Conservation (phyloP, 2,329 filamentous ascomycete species). For the Septoria petroselini region DNA sequence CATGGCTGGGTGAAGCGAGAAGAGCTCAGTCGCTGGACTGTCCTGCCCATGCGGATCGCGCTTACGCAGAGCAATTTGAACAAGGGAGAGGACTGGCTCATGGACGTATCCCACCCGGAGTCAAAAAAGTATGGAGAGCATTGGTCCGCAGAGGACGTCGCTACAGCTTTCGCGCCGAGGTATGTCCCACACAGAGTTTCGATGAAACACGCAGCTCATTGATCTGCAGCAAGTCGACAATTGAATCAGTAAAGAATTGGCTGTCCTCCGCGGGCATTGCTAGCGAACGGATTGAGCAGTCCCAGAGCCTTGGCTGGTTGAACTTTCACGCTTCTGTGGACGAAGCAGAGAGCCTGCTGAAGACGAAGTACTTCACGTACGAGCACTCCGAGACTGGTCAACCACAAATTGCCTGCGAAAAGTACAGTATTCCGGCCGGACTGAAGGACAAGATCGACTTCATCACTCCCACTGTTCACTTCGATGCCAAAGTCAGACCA, state of each 20-base stretch:
- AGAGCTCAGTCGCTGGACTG: constrained; percentile 22
- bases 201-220: constrained; percentile 24
- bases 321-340: constrained; percentile 44
- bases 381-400: constrained; percentile 55
- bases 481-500: constrained; percentile 32
- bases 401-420: constrained; percentile 41
- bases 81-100: constrained; percentile 26
- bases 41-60: constrained; percentile 29
- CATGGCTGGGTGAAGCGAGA: constrained; percentile 36
- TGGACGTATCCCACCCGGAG: constrained; percentile 39
- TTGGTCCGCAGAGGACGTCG: constrained; percentile 39
- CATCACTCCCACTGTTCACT: constrained; percentile 55
- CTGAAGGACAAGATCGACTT: constrained; percentile 54
- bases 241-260: constrained; percentile 43
- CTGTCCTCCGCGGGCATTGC: constrained; percentile 38
- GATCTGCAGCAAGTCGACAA: constrained; percentile 40
- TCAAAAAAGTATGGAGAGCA: constrained; percentile 45
- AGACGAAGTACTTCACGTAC: constrained; percentile 56
- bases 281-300: constrained; percentile 37
- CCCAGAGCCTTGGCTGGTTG: constrained; percentile 41
- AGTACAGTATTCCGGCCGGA: constrained; percentile 50
- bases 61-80: constrained; percentile 29
- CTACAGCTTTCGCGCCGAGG: constrained; percentile 31
- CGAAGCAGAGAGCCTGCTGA: constrained; percentile 43
- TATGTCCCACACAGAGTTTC: neutral